Evolutionary conservation across 192 early-diverging fungal genomes (phyloP), one percentile per base, ranked within the genome.

Genomic region (Pilobolus umbonatus): DNA sequence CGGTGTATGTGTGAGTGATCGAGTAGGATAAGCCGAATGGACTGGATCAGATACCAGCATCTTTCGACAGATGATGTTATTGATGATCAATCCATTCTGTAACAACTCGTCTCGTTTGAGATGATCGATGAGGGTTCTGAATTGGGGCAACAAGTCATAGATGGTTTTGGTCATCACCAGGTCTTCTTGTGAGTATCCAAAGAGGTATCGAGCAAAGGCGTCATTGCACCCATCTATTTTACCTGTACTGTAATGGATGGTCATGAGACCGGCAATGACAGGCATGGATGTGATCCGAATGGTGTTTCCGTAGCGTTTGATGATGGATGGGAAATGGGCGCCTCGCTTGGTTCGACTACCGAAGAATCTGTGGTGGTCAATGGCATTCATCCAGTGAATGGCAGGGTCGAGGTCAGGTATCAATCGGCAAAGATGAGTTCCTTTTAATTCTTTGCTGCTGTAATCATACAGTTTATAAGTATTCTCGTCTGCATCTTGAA

Each of bases 191-290:
- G 63, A 61, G 50, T 68, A 74, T 34, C 85, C 85, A 67, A 86
- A 86, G n/a, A 86, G 62, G 43, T 84, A 85, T 54, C 80, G 80
- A 14, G 72, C 74, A 64, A 86, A 85, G 4, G 73, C 76, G 12
- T 72, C 57, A 64, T 85, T 86, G 55, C 75, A 78, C 3, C 75
- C 68, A 25, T 80, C 74, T 46, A 86, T 80, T 9, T 76, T 47
- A 3, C 83, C 80, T n/a, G n/a, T n/a, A 45, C 72, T 60, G 29
- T 61, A 42, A 21, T 71, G 65, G 1, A 73, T 48, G 0, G 83
- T 83, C 39, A 86, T 69, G 12, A 85, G 75, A 11, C 85, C 83
- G n/a, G 83, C 79, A 26, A 86, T 83, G 28, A 78, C 77, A 15
- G 83, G 78, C 47, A 86, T 85, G 2, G 81, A 81, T 38, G 84